Evolutionary conservation across 768 basidiomycete species (phyloP).

Genomic region (Suillus subalutaceus): DNA sequence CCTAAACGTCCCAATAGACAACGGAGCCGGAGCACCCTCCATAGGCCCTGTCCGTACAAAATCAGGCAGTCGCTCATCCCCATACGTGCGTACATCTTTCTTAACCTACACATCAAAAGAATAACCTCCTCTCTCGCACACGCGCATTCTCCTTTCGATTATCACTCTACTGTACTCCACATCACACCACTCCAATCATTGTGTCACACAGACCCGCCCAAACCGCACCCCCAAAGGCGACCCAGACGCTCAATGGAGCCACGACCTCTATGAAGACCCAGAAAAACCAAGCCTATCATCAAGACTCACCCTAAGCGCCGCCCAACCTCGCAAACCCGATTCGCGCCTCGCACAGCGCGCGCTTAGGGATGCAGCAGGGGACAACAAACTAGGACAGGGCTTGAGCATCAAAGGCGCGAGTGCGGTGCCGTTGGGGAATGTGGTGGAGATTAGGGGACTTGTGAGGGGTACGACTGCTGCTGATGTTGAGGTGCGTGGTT

Average conservation of each 20-base stretch:
- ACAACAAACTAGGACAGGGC: conserved; percentile 24
- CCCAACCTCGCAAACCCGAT: conserved; percentile 52
- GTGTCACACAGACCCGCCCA: conserved; percentile 35
- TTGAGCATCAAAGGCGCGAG: conserved; percentile 75
- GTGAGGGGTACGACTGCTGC: conserved; percentile 78
- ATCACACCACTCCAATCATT: not conserved
- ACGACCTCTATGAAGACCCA: conserved; percentile 67
- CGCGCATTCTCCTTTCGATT: not conserved
- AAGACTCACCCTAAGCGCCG: conserved; percentile 49
- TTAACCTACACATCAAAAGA: conserved; percentile 6
- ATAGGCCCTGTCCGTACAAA: conserved; percentile 34
- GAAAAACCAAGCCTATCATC: conserved; percentile 59
- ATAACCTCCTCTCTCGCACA: not conserved
- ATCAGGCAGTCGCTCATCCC: conserved; percentile 33
- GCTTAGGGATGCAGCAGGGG: conserved; percentile 58
- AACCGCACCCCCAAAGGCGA: conserved; percentile 66
- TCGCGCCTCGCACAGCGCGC: conserved; percentile 62
- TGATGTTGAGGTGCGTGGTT: conserved; percentile 57
- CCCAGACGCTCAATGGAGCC: conserved; percentile 67
- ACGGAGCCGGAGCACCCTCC: conserved; percentile 8
- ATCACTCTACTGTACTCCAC: not conserved
- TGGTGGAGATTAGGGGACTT: conserved; percentile 75
- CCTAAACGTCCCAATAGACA: conserved; percentile 28
- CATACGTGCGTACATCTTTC: conserved; percentile 39
- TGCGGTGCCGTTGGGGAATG: conserved; percentile 53